Base-by-base conservation (phyloP, 2,329 filamentous ascomycete species). In the Arthroderma sp. region DNA sequence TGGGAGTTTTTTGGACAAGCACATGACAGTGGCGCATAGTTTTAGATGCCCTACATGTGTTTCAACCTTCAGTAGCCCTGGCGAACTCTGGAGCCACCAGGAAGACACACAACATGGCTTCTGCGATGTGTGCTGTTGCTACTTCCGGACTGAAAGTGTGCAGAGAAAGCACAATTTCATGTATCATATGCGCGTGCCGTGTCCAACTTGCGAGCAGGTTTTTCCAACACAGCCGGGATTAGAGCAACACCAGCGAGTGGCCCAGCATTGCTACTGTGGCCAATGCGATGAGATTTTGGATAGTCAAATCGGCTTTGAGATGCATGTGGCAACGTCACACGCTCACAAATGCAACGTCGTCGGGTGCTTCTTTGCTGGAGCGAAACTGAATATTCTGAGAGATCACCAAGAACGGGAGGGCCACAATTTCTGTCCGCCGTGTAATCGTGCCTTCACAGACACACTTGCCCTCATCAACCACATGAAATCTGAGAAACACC, bases 81-180 rank as follows among this genome's bases (percentile, higher is more conserved):
- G 56, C 2, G 55, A 59, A 19, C 25, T 59, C 9, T 28, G 5
- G 21, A 11, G 54, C 17, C 61, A 63, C 39, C 60, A 63, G 43
- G 28, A 56, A 23, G 13, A 38, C 6, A 58, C 58, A 2, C 28
- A 37, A 6, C 61, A 63, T 28, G 56, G 56, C 11, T 60, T 59
- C 21, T 63, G 61, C 43, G 56, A 54, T 25, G 7, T 25, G 6
- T 62, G 61, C 52, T 56, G 58, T 38, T 54, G 60, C 47, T 63
- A 58, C 44, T 63, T 63, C 38, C 23, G 17, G 43, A 51, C 55
- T 33, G 19, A 41, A 19, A 33, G 23, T 2, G 53, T 39, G 35
- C 49, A 58, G 28, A 52, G 31, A 5, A 54, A 49, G 19, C 60
- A 61, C 44, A 56, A 49, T 4, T 21, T 15, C 2, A n/a, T 58